Conservation (phyloP, 2,329 filamentous ascomycete genomes). For the Penicillium polonicum region DNA sequence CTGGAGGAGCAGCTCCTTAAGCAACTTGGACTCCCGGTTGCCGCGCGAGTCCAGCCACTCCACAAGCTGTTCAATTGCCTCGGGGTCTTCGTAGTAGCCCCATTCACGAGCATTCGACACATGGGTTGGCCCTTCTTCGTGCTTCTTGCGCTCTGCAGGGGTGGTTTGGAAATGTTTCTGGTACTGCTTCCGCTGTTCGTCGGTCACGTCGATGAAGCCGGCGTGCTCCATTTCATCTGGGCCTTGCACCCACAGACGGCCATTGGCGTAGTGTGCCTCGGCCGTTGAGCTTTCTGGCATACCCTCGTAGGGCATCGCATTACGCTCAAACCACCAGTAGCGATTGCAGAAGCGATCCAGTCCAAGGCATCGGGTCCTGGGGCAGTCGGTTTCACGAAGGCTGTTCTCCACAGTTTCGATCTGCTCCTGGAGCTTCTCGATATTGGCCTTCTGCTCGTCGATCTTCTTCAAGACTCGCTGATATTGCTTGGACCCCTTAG, state of each 20-base stretch:
- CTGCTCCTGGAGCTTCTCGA: constrained; percentile 79
- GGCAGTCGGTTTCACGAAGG: constrained; percentile 88
- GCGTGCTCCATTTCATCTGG: constrained; percentile 84
- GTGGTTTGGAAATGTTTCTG: constrained; percentile 75
- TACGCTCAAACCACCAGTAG: constrained; percentile 99
- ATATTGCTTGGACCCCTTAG: constrained; percentile 84
- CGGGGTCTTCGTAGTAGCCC: constrained; percentile 84
- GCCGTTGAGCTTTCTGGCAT: constrained; percentile 86
- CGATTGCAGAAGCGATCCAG: constrained; percentile 97
- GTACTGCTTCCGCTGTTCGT: constrained; percentile 73
- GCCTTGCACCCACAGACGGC: constrained; percentile 93
- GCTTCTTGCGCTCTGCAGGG: constrained; percentile 77
- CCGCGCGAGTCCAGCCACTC: constrained; percentile 87
- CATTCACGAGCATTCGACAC: constrained; percentile 77
- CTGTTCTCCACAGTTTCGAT: constrained; percentile 87
- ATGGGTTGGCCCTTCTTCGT: constrained; percentile 80
- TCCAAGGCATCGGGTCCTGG: constrained; percentile 82
- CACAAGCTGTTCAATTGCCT: constrained; percentile 74
- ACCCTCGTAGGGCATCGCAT: constrained; percentile 93
- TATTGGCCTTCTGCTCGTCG: constrained; percentile 76
- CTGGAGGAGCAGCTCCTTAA: constrained; percentile 79
- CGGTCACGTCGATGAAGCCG: constrained; percentile 77
- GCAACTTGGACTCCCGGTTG: constrained; percentile 78
- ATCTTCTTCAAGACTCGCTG: constrained; percentile 85
- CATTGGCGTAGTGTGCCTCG: constrained; percentile 85